Percentiles rank a stretch among this genome's conserved stretches.
These are phyloP conservation scores for Neurospora sp. DNA, from an alignment of 495 filamentous ascomycete genomes.

Conservation along the genomic window DNA sequence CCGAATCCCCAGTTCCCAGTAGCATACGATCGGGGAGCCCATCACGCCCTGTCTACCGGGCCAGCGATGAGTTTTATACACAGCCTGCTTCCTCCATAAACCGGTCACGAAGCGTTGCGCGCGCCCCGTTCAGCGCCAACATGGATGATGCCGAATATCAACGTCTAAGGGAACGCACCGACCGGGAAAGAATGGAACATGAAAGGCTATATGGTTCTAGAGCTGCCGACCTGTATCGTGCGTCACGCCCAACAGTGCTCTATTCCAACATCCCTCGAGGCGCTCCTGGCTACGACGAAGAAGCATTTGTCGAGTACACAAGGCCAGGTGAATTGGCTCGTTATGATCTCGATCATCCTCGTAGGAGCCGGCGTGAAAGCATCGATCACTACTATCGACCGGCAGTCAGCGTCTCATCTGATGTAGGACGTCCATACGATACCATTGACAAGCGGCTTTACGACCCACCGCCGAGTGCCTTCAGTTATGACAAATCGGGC, in stretches of 20 bases:
- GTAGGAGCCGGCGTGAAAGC: conserved; percentile 37
- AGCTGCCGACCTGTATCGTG: conserved; percentile 28
- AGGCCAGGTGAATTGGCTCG: conserved; percentile 58
- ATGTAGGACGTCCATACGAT: conserved; percentile 36
- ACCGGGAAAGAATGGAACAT: conserved; percentile 31
- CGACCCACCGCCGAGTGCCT: conserved; percentile 50
- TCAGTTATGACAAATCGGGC: conserved; percentile 51
- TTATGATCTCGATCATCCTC: conserved; percentile 47
- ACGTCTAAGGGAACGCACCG: conserved; percentile 34
- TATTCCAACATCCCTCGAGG: conserved; percentile 24
- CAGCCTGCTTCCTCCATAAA: conserved; percentile 40
- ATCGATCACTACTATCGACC: conserved; percentile 49
- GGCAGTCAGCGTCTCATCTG: conserved; percentile 54
- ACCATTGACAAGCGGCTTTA: conserved; percentile 29
- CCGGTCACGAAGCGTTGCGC: conserved; percentile 20
- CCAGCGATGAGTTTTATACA: conserved; percentile 42
- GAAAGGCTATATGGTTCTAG: conserved; percentile 21
- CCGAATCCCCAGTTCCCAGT: conserved; percentile 8
- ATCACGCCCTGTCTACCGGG: conserved; percentile 36
- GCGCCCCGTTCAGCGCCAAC: conserved; percentile 21
- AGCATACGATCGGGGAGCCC: conserved; percentile 31
- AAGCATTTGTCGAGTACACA: conserved; percentile 59
- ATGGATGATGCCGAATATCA: conserved; percentile 35
- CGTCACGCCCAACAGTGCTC: conserved; percentile 21
- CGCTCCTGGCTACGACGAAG: conserved; percentile 50